A percentile compares a stretch with the other conserved stretches of the same genome.
phyloP scores from a whole-genome alignment of 495 filamentous ascomycete species.

The Aspergillus mulundensis region DNA sequence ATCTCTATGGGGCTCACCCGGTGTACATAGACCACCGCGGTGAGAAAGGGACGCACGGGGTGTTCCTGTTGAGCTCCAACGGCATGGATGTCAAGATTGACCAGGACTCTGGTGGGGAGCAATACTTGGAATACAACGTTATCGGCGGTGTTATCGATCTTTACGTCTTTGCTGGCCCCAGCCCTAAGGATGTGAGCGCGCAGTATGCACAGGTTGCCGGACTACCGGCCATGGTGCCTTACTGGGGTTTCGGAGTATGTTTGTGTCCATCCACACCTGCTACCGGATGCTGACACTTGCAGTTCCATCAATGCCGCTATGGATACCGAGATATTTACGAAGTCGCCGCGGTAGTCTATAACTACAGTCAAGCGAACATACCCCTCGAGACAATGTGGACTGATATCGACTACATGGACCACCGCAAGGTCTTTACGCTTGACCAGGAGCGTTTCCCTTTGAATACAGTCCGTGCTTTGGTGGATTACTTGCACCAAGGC shows the following conservation, averaged over 20 bases:
- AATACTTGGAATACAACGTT: constrained; percentile 83
- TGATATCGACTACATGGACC: constrained; percentile 77
- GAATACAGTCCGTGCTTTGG: constrained; percentile 58
- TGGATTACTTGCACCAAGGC: constrained; percentile 66
- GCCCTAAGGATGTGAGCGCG: constrained; percentile 62
- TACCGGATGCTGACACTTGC: background rate
- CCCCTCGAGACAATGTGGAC: constrained; percentile 90
- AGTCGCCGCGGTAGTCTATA: constrained; percentile 73
- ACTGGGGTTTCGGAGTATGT: constrained; percentile 70
- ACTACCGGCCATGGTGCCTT: constrained; percentile 71
- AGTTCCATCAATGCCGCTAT: constrained; percentile 79
- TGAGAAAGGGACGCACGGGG: constrained; percentile 66
- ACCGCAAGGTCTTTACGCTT: constrained; percentile 64
- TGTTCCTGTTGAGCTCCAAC: constrained; percentile 77
- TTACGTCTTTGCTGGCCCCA: constrained; percentile 75
- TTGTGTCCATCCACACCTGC: background rate
- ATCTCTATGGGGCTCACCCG: constrained; percentile 79
- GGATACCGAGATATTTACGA: constrained; percentile 74
- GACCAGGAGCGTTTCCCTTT: constrained; percentile 70
- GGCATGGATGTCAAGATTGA: constrained; percentile 86
- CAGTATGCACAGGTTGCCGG: constrained; percentile 73
- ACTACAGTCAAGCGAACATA: constrained; percentile 70
- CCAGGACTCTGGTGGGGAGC: constrained; percentile 52
- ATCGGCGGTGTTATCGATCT: constrained; percentile 79
- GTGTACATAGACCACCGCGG: constrained; percentile 77